Evolutionary conservation across 176 grass and related monocot genomes (phyloP).

Genomic region (Typha latifolia): DNA sequence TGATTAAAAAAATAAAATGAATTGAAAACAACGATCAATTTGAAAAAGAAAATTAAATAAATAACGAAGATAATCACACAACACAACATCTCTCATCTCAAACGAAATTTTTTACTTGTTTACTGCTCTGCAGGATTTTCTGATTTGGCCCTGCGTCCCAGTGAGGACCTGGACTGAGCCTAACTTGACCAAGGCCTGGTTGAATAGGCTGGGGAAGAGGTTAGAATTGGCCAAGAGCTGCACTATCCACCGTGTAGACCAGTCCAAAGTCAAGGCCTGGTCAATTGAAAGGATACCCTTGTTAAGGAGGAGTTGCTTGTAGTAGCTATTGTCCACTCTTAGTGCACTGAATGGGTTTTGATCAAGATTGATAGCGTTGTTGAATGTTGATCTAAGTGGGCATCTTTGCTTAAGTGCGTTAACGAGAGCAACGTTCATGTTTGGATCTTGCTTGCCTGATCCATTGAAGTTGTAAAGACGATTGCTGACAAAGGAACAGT

Average conservation of each 20-base stretch:
- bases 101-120: background rate
- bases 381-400: slow-evolving; percentile 6
- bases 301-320: slow-evolving; percentile 20
- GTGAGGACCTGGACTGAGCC: slow-evolving; percentile 36
- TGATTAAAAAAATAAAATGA: too few species aligned
- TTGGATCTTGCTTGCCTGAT: slow-evolving; percentile 19
- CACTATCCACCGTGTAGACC: slow-evolving; percentile 19
- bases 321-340: slow-evolving; percentile 40
- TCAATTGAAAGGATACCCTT: slow-evolving; percentile 33
- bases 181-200: slow-evolving; percentile 22
- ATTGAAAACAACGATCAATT: too few species aligned
- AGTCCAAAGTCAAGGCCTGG: slow-evolving; percentile 23
- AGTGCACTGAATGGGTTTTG: slow-evolving; percentile 22
- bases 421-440: background rate
- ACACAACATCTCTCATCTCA: too few species aligned
- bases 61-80: too few species aligned
- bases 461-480: slow-evolving; percentile 43
- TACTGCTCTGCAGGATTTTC: slow-evolving; percentile 27
- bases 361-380: slow-evolving; percentile 13
- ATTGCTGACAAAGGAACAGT: slow-evolving; percentile 29
- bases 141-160: slow-evolving; percentile 24
- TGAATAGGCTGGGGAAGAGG: slow-evolving; percentile 20
- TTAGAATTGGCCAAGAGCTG: slow-evolving; percentile 12
- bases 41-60: too few species aligned
- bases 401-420: slow-evolving; percentile 20